Base-by-base conservation (phyloP, 179 eudicot species). In the Kewa caespitosa region DNA sequence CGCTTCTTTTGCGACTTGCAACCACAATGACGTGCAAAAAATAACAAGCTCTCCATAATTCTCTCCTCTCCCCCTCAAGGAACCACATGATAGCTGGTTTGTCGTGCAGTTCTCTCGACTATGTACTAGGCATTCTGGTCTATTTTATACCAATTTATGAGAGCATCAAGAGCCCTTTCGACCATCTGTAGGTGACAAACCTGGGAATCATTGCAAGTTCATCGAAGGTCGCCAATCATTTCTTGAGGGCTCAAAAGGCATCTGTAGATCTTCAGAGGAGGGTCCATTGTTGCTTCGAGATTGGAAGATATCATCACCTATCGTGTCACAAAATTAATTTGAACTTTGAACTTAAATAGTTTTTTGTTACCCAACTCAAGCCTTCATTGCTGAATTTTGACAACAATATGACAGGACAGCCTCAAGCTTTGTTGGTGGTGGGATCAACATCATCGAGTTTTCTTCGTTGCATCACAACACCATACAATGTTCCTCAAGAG, bases 381-480 rank as follows among this genome's bases (percentile, higher is more conserved):
- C 20, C 48, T 50, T 62, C 33, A n/a, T 34, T 15, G 64, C 46
- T 54, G 50, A 72, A 37, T 36, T 38, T 20, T 22, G n/a, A n/a
- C n/a, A n/a, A n/a, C 74, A 23, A 25, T 37, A n/a, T 37, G 14
- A 34, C 42, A 39, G n/a, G 41, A 36, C 71, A 54, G 31, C 69
- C 43, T 42, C 48, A 28, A 60, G n/a, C 79, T 38, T 39, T 76
- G 73, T 54, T 42, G 74, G 28, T 68, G 69, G n/a, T n/a, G n/a
- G n/a, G 62, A 76, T 72, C 69, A 46, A 59, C 62, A 73, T 73
- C 76, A 75, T 54, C 75, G 39, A 22, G 42, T 74, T 33, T 61
- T 74, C 80, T 71, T 60, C 84, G 17, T 77, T 77, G 84, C 71
- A 78, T 52, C 76, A 74, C 76, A 69, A 81, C 81, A 74, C 77